Evolutionary conservation across 2,329 filamentous ascomycete species (phyloP), one percentile per base, ranked within the genome.

Genomic region (Exophiala oligosperma): DNA sequence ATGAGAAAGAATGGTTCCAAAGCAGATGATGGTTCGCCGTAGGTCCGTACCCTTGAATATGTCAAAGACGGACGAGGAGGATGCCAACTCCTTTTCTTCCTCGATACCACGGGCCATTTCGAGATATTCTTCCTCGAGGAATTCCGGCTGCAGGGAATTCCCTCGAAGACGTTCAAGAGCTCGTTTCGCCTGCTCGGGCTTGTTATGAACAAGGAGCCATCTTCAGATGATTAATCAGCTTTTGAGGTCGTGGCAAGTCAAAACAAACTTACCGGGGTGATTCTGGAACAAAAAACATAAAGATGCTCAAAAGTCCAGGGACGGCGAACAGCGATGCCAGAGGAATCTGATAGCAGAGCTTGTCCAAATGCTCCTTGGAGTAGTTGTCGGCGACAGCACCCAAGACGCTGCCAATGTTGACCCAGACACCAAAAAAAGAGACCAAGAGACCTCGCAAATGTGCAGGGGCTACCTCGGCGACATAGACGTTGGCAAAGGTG

Each of bases 1-100:
- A 29, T 58, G 55, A 17, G 52, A 62, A 24, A 32, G 83, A 81
- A 68, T 86, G 82, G 65, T 85, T 84, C 66, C 84, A 82, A 59
- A 86, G 82, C 50, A 85, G 73, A 71, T 68, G 24, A 65, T 66
- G 1, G 70, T 71, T 12, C 70, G 63, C 3, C 70, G 55, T 4
- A 61, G 49, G 57, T 72, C 70, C 3, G 68, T 69, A 3, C 70
- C 70, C 59, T 69, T 71, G 47, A 70, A 52, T 7, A 71, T 64
- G n/a, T 72, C 70, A 2, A 71, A 61, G 9, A 68, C 61, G 21
- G 64, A 62, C 29, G 51, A 50, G 17, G 59, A 32, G 4, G 59
- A 56, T 1, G 51, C 52, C 48, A 62, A 37, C 17, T 58, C 54
- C 24, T 56, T 58, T 41, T 62, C 59, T 53, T 53, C 50, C 14